Base-by-base conservation (phyloP, 2,329 filamentous ascomycete genomes). In the Diaporthe sp. region DNA sequence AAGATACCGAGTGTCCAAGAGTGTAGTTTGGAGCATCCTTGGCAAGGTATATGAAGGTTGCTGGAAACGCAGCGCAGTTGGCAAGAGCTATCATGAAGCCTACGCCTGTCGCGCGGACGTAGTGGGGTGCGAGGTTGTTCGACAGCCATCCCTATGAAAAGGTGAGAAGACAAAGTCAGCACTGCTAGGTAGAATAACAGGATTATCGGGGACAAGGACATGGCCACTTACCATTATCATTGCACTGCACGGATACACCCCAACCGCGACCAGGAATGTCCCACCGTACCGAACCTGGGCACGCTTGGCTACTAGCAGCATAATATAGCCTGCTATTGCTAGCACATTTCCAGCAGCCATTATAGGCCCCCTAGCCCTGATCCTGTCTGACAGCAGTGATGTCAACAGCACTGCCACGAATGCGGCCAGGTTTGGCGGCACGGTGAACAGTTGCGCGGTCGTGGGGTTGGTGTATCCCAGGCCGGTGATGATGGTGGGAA, bases 111-210 rank as follows among this genome's bases (percentile, higher is more conserved):
- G 85, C 85, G 74, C 84, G 82, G 39, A 84, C 83, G 71, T 86
- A 86, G 74, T 87, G 84, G 0, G 85, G 85, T 17, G 85, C 84
- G 8, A 86, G 79, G 73, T 87, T 86, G 79, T 87, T 87, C 17
- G 83, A 81, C 46, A 85, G 80, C 85, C 85, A 86, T 19, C 80
- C 81, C 80, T 81, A 44, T 9, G 4, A 13, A n/a, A n/a, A 42
- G 12, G 2, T 34, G 9, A 7, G 10, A 4, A 4, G 19, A 13
- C 8, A 15, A 39, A 19, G 19, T 49, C 58, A 51, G 57, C 31
- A n/a, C 34, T 28, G 4, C 6, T 42, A 7, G 7, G 34, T 34
- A 34, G 34, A 8, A 34, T 34, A 9, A 34, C 34, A 34, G 34
- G 34, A 34, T 8, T 34, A 1, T 8, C 34, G 34, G 34, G 34